Evolutionary conservation across 75 land plant species (phyloP).

Genomic region (Sequoiadendron giganteum): DNA sequence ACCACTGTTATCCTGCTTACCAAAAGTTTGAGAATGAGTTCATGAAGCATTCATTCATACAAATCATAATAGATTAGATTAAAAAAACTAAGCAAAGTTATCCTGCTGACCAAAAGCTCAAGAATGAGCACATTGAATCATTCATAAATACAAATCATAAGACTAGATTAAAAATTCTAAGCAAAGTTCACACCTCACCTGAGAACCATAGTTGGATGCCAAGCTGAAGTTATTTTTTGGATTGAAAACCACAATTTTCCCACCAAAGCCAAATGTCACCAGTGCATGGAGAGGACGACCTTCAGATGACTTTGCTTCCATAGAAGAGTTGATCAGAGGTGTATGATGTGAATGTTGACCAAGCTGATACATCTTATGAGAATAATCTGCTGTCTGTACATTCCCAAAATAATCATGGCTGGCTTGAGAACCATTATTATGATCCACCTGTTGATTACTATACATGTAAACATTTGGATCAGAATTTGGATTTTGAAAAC

Average conservation of each 20-base stretch:
- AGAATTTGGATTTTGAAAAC: slow-evolving; percentile 21
- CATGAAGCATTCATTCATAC: neutral
- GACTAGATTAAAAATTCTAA: neutral
- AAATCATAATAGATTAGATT: slow-evolving; percentile 3
- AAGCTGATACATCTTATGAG: slow-evolving; percentile 34
- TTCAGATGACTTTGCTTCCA: slow-evolving; percentile 62
- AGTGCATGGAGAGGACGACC: slow-evolving; percentile 91
- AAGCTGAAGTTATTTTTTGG: slow-evolving; percentile 30
- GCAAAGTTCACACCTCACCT: slow-evolving; percentile 35
- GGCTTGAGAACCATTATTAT: slow-evolving; percentile 21
- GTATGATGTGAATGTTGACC: slow-evolving; percentile 17
- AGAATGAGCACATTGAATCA: neutral
- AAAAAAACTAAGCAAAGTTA: neutral
- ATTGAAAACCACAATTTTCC: slow-evolving; percentile 79
- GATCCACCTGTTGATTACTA: slow-evolving; percentile 24
- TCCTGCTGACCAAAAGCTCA: neutral
- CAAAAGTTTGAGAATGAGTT: slow-evolving; percentile 9
- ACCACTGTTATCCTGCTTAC: slow-evolving; percentile 37
- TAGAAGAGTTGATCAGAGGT: slow-evolving; percentile 33
- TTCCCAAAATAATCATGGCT: slow-evolving; percentile 27
- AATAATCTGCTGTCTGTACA: slow-evolving; percentile 19
- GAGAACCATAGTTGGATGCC: slow-evolving; percentile 38
- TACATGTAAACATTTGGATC: slow-evolving; percentile 23
- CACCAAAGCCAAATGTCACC: slow-evolving; percentile 96
- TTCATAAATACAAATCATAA: neutral